Evolutionary conservation across 2,329 filamentous ascomycete genomes (phyloP), one percentile per base, ranked within the genome.

Genomic region (Diplodia sapinea): DNA sequence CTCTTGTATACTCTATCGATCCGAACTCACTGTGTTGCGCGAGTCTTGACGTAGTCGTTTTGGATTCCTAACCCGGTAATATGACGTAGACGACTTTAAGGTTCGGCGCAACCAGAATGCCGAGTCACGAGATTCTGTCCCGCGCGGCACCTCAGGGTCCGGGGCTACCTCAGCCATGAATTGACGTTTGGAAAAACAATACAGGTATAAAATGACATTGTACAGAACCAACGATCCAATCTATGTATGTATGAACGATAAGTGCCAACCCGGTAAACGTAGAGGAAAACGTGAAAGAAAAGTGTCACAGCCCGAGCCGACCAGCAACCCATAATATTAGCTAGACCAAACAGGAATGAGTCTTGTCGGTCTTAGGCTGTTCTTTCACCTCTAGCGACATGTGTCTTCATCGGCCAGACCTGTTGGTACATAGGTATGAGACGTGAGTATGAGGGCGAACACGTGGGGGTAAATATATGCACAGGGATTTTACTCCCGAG

Each of bases 401-500:
- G 54, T 47, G 62, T 40, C 31, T 23, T n/a, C 20, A 31, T 38
- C 59, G 31, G 59, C 59, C 50, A 51, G 47, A 63, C 20, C 31
- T 51, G 31, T 51, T 63, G 59, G 13, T 63, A 63, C 59, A 63
- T 62, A 47, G 47, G 51, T 63, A 49, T 63, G 9, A 38, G 36
- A 38, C 13, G 31, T 11, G 47, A 20, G 47, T 20, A 13, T 63
- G 33, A 51, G 43, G 47, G 23, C 20, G 59, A 51, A 17, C 29
- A 36, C 36, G 29, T 38, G n/a, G 12, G 38, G 33, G 26, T 26
- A 7, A 50, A 50, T 15, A 33, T 52, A 5, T 17, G n/a, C 36
- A 50, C 8, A 12, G 36, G 15, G 33, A 43, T 40, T 70, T 69
- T 78, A 94, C 82, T 94, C 92, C 75, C 92, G 87, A 54, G 92